Evolutionary conservation across 2,329 filamentous ascomycete species (phyloP).

Genomic region (Ophiostoma sp.): DNA sequence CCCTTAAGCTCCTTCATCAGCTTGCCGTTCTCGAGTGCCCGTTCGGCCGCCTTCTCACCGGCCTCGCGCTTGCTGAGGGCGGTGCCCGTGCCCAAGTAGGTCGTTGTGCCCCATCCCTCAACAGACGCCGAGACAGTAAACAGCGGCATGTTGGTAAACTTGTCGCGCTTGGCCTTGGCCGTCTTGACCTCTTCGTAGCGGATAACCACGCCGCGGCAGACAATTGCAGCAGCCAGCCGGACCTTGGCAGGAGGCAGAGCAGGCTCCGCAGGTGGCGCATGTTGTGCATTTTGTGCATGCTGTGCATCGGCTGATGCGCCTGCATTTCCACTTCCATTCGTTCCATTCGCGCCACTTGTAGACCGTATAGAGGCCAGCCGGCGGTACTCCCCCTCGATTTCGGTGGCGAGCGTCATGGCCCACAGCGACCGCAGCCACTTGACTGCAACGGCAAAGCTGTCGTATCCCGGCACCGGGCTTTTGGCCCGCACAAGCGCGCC

Average conservation of each 20-base stretch:
- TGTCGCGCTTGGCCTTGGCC: slow-evolving; percentile 46
- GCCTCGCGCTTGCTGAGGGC: slow-evolving; percentile 66
- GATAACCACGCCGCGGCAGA: slow-evolving; percentile 53
- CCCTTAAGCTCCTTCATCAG: slow-evolving; percentile 48
- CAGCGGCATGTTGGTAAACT: slow-evolving; percentile 48
- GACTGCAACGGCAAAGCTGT: slow-evolving; percentile 58
- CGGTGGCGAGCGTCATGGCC: slow-evolving; percentile 56
- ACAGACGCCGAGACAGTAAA: slow-evolving; percentile 62
- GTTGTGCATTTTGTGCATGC: too few species aligned
- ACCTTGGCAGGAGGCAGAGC: slow-evolving; percentile 44
- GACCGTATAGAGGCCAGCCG: neutral
- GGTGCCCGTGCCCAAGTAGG: slow-evolving; percentile 57
- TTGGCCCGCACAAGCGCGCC: slow-evolving; percentile 66
- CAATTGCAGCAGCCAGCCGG: slow-evolving; percentile 47
- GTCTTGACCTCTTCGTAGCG: slow-evolving; percentile 54
- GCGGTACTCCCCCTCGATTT: slow-evolving; percentile 46
- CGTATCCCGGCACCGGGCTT: slow-evolving; percentile 19
- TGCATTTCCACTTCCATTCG: neutral
- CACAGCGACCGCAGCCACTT: slow-evolving; percentile 73
- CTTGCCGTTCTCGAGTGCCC: slow-evolving; percentile 62
- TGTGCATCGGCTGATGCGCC: neutral
- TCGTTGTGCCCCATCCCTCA: slow-evolving; percentile 62
- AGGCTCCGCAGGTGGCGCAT: neutral
- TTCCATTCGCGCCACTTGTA: neutral
- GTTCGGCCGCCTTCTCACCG: slow-evolving; percentile 58